phyloP scores from a whole-genome alignment of 2,329 filamentous ascomycete genomes.

The Monosporascus cannonballus region DNA sequence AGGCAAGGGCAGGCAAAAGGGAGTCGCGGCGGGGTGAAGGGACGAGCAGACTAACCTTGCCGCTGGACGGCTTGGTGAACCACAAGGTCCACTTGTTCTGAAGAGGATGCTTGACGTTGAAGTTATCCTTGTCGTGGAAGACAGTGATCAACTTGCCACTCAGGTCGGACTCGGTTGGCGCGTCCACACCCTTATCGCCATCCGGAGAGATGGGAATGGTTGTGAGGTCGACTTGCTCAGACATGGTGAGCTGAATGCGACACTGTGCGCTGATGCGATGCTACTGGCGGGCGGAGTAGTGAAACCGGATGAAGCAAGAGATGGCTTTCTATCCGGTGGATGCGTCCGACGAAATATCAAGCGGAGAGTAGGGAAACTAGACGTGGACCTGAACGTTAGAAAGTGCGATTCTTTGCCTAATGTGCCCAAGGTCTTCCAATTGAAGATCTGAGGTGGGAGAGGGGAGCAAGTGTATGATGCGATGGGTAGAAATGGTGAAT shows the following conservation, averaged over 20 bases:
- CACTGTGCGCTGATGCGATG: conserved; percentile 2
- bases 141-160: conserved; percentile 74
- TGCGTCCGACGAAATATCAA: too few species aligned
- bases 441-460: too few species aligned
- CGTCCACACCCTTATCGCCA: conserved; percentile 50
- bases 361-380: too few species aligned
- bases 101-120: conserved; percentile 98
- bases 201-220: conserved; percentile 62
- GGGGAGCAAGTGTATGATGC: too few species aligned
- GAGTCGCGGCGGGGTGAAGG: neutral
- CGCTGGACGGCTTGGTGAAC: conserved; percentile 97
- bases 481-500: too few species aligned
- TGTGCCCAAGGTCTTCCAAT: too few species aligned
- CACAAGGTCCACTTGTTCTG: conserved; percentile 98
- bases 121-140: conserved; percentile 97
- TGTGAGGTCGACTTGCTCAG: conserved; percentile 58
- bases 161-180: conserved; percentile 36
- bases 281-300: neutral
- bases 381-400: too few species aligned
- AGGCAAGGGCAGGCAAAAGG: neutral
- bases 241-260: conserved; percentile 26
- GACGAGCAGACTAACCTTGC: conserved; percentile 60
- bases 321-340: neutral
- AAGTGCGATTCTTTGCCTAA: too few species aligned
- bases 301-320: neutral